A percentile compares a stretch with the other conserved stretches of the same genome.
Evolutionary conservation across 2,329 filamentous ascomycete genomes (phyloP).

Genomic region (Fusarium cyanostomum): DNA sequence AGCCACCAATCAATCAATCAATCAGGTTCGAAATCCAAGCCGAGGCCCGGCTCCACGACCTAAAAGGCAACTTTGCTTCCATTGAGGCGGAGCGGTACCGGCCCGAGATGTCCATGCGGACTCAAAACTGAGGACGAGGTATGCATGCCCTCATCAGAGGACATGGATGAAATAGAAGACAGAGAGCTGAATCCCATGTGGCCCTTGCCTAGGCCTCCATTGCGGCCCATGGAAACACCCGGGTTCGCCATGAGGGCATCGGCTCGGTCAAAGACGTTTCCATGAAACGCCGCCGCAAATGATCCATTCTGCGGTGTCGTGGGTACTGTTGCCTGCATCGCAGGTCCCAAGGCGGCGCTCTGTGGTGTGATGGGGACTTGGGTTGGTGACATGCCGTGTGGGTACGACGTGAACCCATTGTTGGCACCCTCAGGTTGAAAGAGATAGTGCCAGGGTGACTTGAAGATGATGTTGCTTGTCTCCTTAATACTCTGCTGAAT

Average conservation of each 20-base stretch:
- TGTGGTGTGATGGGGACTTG: slow-evolving; percentile 81
- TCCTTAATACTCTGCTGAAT: slow-evolving; percentile 87
- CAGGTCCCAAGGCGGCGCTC: slow-evolving; percentile 87
- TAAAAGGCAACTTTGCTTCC: slow-evolving; percentile 52
- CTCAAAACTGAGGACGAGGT: slow-evolving; percentile 45
- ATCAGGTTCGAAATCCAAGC: slow-evolving; percentile 22
- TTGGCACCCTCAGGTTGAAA: slow-evolving; percentile 31
- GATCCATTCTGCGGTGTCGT: slow-evolving; percentile 70
- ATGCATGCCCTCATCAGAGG: slow-evolving; percentile 51
- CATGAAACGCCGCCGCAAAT: slow-evolving; percentile 64
- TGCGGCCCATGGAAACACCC: slow-evolving; percentile 66
- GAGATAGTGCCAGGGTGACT: slow-evolving; percentile 66
- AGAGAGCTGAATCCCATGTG: slow-evolving; percentile 52
- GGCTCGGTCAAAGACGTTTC: slow-evolving; percentile 69
- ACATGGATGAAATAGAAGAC: slow-evolving; percentile 54
- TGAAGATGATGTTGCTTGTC: slow-evolving; percentile 74
- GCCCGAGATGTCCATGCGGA: slow-evolving; percentile 46
- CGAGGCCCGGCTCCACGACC: slow-evolving; percentile 10
- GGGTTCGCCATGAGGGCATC: slow-evolving; percentile 66
- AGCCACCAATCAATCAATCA: slow-evolving; percentile 9
- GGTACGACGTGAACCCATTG: slow-evolving; percentile 34
- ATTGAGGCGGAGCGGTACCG: slow-evolving; percentile 49
- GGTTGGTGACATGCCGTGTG: slow-evolving; percentile 43
- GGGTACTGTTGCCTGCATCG: slow-evolving; percentile 88
- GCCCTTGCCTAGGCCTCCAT: slow-evolving; percentile 56